phyloP scores from a whole-genome alignment of 176 grass and related monocot species.

The Oropetium thomaeum region DNA sequence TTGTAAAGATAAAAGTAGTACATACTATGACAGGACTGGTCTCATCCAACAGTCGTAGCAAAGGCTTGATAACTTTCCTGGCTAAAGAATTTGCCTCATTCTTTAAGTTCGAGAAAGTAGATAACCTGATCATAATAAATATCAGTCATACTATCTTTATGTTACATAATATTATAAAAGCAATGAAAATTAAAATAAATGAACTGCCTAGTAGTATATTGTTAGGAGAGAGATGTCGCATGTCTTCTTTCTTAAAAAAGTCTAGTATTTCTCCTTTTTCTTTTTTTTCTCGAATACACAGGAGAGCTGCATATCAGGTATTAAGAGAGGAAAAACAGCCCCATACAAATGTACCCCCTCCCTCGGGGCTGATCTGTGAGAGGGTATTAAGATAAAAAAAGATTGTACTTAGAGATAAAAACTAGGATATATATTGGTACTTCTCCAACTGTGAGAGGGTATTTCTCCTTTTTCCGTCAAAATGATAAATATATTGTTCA shows the following conservation, averaged over 20 bases:
- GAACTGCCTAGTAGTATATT: not conserved
- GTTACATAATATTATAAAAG: not conserved
- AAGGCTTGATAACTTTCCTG: slow-evolving; percentile 19
- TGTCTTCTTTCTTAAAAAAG: not conserved
- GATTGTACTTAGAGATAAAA: too few species aligned
- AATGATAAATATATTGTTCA: not conserved
- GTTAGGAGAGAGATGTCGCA: not conserved
- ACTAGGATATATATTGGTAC: too few species aligned
- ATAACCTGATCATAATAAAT: not conserved
- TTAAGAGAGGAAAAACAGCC: too few species aligned
- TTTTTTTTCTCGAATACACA: too few species aligned
- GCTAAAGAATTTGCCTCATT: slow-evolving; percentile 5
- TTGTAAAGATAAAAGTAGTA: not conserved
- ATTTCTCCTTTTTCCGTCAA: not conserved
- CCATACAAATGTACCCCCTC: too few species aligned
- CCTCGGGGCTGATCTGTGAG: too few species aligned
- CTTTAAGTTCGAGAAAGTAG: slow-evolving; percentile 1
- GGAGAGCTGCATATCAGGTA: too few species aligned
- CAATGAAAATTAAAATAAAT: not conserved
- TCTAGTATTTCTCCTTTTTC: not conserved
- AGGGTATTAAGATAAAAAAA: too few species aligned
- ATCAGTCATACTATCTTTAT: not conserved
- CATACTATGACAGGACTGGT: slow-evolving; percentile 5
- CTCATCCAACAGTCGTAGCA: not conserved
- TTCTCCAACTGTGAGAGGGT: too few species aligned